Base-by-base conservation (phyloP, 495 filamentous ascomycete genomes). In the Penicillium maclennaniae region DNA sequence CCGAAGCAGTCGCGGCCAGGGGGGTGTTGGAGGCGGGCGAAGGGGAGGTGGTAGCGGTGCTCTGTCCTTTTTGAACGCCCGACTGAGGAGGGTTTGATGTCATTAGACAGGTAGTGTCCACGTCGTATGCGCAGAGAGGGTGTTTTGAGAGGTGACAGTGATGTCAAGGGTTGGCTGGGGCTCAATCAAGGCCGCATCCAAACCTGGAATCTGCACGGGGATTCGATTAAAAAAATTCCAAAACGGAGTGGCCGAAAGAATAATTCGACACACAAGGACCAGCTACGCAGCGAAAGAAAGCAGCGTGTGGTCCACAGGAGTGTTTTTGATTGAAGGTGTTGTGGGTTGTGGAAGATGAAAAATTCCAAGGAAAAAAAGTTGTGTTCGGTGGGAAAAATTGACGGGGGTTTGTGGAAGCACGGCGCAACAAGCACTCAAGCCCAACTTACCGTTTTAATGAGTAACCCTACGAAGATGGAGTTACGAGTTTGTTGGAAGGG, bases 41-140 rank as follows among this genome's bases (percentile, higher is more conserved):
- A 59, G 67, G 65, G 65, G 72, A 71, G 61, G 66, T 61, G 67
- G 71, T 69, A 59, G 65, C 60, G 70, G 73, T 76, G 74, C 72
- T 78, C 69, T 74, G 68, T 77, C 77, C 73, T 78, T 77, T 73
- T 74, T 79, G 72, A 71, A 72, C 63, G 70, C 74, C 68, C 69
- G 74, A 70, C 69, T 77, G 69, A 56, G 67, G 66, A 69, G 70
- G 69, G 71, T 69, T 72, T 67, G 72, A 77, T 69, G 56, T 77
- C 74, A 77, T 77, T 77, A 75, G 72, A 74, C 71, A 72, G 69
- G 72, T 70, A 31, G 63, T 60, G 39, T 61, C 55, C 58, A 60
- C 63, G 54, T 57, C 49, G 53, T 51, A 60, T 53, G 60, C 65
- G 65, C 57, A 63, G 63, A 64, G 56, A 60, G 56, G 46, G 41